These are phyloP conservation scores for Rossbeevera mucosa DNA, from an alignment of 768 basidiomycete genomes.

Conservation along the genomic window DNA sequence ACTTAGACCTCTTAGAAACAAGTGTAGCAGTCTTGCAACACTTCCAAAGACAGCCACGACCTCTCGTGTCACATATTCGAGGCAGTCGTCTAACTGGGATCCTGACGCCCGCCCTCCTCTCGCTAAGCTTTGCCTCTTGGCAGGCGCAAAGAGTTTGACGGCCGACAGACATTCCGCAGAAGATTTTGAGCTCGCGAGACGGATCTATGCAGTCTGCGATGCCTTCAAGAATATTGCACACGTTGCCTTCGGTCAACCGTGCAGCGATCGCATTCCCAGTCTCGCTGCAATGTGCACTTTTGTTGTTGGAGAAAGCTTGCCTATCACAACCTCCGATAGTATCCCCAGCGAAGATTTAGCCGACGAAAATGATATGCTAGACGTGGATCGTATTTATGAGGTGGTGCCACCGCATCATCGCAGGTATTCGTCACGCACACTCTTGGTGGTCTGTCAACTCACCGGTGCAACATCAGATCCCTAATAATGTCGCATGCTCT, in stretches of 20 bases:
- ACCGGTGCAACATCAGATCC: constrained; percentile 32
- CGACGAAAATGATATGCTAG: constrained; percentile 24
- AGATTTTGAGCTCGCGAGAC: constrained; percentile 41
- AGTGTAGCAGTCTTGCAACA: constrained; percentile 38
- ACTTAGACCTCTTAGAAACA: constrained; percentile 45
- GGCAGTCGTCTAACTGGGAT: constrained; percentile 18
- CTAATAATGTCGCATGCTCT: constrained; percentile 51
- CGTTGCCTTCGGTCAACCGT: constrained; percentile 28
- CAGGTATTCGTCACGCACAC: constrained; percentile 34
- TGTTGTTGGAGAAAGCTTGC: constrained; percentile 45
- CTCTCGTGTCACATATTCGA: constrained; percentile 14
- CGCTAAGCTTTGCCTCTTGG: constrained; percentile 35
- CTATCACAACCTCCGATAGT: constrained; percentile 16
- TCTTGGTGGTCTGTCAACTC: constrained; percentile 5
- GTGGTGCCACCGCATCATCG: constrained; percentile 48
- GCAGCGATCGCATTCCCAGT: constrained; percentile 26
- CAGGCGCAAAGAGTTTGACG: constrained; percentile 32
- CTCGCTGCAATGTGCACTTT: constrained; percentile 46
- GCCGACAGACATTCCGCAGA: constrained; percentile 33
- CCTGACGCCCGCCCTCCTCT: constrained; percentile 30
- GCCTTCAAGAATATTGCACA: constrained; percentile 50
- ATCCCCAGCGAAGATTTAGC: constrained; percentile 20
- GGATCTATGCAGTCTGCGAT: constrained; percentile 51
- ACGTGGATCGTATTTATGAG: constrained; percentile 45
- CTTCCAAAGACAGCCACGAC: constrained; percentile 17